These are phyloP conservation scores for Moricandia arvensis DNA, from an alignment of 345 rosid genomes.

Conservation along the genomic window DNA sequence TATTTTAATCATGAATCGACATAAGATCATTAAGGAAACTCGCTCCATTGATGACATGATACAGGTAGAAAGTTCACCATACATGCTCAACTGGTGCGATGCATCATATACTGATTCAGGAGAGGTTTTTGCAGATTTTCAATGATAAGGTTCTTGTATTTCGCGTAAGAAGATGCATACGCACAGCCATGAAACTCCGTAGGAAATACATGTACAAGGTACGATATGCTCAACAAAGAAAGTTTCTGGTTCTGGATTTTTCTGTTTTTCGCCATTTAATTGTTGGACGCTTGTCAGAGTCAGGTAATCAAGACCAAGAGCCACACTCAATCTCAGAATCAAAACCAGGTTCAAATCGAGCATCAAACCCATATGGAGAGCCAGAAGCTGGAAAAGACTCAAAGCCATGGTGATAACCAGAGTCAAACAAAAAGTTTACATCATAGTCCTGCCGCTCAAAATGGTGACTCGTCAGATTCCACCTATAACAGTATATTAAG, in stretches of 20 bases:
- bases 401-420: conserved; percentile 31
- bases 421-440: conserved; percentile 25
- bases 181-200: conserved; percentile 75
- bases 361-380: conserved; percentile 35
- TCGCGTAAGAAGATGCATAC: conserved; percentile 64
- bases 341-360: conserved; percentile 29
- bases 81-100: too few species aligned
- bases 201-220: conserved; percentile 87
- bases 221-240: conserved; percentile 23
- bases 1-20: conserved; percentile 81
- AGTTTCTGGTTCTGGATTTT: neutral
- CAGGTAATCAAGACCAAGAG: conserved; percentile 55
- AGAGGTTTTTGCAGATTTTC: conserved; percentile 54
- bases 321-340: conserved; percentile 27
- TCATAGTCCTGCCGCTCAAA: conserved; percentile 22
- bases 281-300: conserved; percentile 35
- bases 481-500: conserved; percentile 13
- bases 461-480: conserved; percentile 43
- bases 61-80: too few species aligned
- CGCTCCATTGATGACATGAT: conserved; percentile 88
- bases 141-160: conserved; percentile 80
- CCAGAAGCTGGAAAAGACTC: conserved; percentile 28
- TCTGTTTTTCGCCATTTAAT: conserved; percentile 26
- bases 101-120: conserved; percentile 18
- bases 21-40: conserved; percentile 85